Conservation (phyloP, 2,329 filamentous ascomycete species). For the Tolypocladium album region DNA sequence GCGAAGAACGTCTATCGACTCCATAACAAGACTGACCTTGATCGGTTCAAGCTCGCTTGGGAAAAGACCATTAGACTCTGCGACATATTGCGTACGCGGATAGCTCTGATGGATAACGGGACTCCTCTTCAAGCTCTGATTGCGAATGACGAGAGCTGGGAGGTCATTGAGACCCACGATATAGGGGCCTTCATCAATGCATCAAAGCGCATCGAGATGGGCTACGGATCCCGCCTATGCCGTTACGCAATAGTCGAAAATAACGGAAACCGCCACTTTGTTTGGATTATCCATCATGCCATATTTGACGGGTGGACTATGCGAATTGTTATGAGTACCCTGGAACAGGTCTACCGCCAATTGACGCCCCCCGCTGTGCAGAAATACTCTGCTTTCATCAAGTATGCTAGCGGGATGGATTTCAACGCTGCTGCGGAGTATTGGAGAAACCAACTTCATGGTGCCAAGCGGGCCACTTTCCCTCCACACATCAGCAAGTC, state of each 20-base stretch:
- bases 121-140: background rate
- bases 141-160: background rate
- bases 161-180: background rate
- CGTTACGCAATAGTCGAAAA: background rate
- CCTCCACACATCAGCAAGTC: background rate
- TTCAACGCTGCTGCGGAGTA: background rate
- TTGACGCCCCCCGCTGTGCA: background rate
- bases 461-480: constrained; percentile 1
- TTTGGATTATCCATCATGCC: constrained; percentile 15
- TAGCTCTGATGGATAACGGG: background rate
- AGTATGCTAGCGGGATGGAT: background rate
- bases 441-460: constrained; percentile 5
- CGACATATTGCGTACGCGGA: background rate
- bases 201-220: background rate
- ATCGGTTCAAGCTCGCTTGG: background rate
- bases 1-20: background rate
- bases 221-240: background rate
- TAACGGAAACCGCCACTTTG: constrained; percentile 4
- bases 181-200: background rate
- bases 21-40: background rate
- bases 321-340: constrained; percentile 1
- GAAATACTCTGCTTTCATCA: constrained; percentile 1
- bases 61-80: background rate
- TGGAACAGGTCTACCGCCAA: constrained; percentile 3
- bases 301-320: constrained; percentile 16